phyloP scores from a whole-genome alignment of 225 moss, liverwort and hornwort species.

The Physcomitrium patens region DNA sequence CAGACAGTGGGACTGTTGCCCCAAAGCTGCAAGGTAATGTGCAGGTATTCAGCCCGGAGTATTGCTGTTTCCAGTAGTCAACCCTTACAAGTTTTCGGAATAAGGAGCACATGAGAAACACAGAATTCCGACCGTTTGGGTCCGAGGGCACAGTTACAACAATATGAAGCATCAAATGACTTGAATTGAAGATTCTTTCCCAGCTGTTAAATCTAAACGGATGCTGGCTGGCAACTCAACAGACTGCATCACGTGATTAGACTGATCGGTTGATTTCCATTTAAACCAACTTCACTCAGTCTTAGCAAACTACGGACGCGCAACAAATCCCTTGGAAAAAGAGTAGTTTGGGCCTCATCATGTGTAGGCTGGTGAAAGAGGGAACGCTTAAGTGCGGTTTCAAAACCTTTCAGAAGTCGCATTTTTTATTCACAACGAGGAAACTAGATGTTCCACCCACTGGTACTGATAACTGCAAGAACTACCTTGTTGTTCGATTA shows the following conservation, averaged over 20 bases:
- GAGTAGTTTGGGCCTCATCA: background rate
- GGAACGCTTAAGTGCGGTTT: background rate
- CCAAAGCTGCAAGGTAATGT: no score
- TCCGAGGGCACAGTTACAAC: no score
- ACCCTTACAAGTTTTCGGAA: no score
- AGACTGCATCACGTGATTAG: background rate
- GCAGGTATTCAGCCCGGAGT: no score
- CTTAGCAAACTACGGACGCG: background rate
- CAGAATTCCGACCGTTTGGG: no score
- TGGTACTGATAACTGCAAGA: background rate
- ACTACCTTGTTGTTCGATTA: conserved; percentile 18
- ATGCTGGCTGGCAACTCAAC: background rate
- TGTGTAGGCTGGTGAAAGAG: background rate
- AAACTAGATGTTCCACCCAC: conserved; percentile 12
- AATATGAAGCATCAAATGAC: no score
- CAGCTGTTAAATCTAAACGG: background rate
- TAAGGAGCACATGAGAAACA: no score
- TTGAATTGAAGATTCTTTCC: background rate
- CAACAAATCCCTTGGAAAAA: background rate
- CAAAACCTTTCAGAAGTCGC: conserved; percentile 5
- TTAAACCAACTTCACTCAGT: background rate
- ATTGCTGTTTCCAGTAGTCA: no score
- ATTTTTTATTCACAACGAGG: conserved; percentile 29
- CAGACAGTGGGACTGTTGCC: no score
- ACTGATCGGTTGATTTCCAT: background rate